Evolutionary conservation across 1,139 yeast species (phyloP).

Genomic region (Pichiaceae sp.): DNA sequence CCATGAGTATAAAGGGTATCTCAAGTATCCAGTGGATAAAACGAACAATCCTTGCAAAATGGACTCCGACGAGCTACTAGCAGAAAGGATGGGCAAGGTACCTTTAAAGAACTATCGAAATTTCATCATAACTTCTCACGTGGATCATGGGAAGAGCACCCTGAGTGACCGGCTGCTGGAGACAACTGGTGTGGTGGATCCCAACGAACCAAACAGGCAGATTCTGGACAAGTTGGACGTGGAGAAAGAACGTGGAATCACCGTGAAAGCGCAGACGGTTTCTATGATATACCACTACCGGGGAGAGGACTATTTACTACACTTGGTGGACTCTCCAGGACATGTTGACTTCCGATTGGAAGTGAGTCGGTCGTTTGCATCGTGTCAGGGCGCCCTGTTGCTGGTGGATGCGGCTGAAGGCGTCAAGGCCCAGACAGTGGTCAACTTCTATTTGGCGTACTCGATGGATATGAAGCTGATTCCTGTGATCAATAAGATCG

Average conservation of each 20-base stretch:
- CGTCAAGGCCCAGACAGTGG: constrained; percentile 95
- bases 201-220: constrained; percentile 69
- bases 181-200: constrained; percentile 78
- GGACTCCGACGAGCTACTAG: constrained; percentile 13
- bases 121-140: constrained; percentile 94
- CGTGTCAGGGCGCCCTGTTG: constrained; percentile 90
- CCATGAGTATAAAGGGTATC: constrained; percentile 17
- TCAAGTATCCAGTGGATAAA: constrained; percentile 18
- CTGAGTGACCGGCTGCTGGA: constrained; percentile 81
- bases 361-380: constrained; percentile 87
- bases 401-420: constrained; percentile 95
- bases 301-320: constrained; percentile 68
- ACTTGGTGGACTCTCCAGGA: constrained; percentile 95
- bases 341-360: constrained; percentile 96
- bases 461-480: constrained; percentile 74
- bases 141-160: constrained; percentile 95
- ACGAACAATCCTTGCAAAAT: constrained; percentile 19
- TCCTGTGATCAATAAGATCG: constrained; percentile 90
- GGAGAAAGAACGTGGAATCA: constrained; percentile 91
- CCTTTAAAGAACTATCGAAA: constrained; percentile 81
- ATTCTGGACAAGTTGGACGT: constrained; percentile 90
- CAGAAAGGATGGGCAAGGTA: constrained; percentile 55
- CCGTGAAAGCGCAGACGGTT: constrained; percentile 95
- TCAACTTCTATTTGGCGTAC: constrained; percentile 85
- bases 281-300: constrained; percentile 79